phyloP scores from a whole-genome alignment of 129 eudicot genomes.

The Gnaphalium uliginosum region DNA sequence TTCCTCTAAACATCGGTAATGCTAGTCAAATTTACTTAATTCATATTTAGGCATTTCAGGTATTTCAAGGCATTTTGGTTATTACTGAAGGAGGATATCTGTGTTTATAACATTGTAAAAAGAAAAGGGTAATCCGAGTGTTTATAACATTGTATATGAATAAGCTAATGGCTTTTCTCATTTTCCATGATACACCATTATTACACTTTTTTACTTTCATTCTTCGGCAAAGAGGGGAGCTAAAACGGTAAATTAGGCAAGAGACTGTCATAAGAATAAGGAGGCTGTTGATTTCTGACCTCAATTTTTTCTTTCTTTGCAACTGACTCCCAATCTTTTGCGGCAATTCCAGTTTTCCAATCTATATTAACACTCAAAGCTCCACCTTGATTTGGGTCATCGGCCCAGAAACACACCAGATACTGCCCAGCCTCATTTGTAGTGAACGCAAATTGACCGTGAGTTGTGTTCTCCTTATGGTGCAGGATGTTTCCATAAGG shows the following conservation, averaged over 20 bases:
- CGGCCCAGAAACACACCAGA: constrained; percentile 84
- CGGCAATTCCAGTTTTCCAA: constrained; percentile 95
- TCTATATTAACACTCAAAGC: constrained; percentile 76
- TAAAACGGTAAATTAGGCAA: not conserved
- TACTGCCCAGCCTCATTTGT: constrained; percentile 80
- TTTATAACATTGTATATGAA: not conserved
- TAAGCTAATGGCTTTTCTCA: not conserved
- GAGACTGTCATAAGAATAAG: not conserved
- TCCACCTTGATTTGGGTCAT: constrained; percentile 56
- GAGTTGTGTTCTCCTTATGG: constrained; percentile 65
- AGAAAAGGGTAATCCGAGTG: too few species aligned
- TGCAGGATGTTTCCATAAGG: constrained; percentile 86
- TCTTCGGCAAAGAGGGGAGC: not conserved
- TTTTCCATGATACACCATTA: not conserved
- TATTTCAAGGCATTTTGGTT: not conserved
- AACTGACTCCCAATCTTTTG: constrained; percentile 94
- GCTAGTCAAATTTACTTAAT: not conserved
- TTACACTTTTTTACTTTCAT: not conserved
- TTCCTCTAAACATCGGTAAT: not conserved
- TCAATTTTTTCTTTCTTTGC: constrained; percentile 92
- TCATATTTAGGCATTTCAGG: not conserved
- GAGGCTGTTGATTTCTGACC: constrained; percentile 40
- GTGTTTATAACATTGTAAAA: too few species aligned
- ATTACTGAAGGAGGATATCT: not conserved
- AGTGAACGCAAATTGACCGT: constrained; percentile 93